These are phyloP conservation scores for Xylariaceae sp. DNA, from an alignment of 2,329 filamentous ascomycete species.

Conservation along the genomic window DNA sequence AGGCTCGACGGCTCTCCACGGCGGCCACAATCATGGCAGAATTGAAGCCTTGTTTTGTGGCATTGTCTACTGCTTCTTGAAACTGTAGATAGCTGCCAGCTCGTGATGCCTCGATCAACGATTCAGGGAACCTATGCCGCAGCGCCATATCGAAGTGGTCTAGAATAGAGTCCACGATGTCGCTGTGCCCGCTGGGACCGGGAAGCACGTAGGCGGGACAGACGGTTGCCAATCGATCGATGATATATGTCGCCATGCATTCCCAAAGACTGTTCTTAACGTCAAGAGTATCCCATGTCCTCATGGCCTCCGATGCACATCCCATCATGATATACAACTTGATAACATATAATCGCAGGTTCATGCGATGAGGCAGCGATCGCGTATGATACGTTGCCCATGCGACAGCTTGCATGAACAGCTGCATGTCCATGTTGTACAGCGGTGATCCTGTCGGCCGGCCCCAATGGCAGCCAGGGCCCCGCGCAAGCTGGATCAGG, in stretches of 20 bases:
- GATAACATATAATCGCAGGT: conserved; percentile 33
- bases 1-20: conserved; percentile 46
- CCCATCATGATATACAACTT: conserved; percentile 49
- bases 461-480: conserved; percentile 3
- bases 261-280: conserved; percentile 56
- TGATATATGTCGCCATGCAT: conserved; percentile 49
- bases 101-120: conserved; percentile 46
- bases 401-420: conserved; percentile 44
- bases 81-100: conserved; percentile 48
- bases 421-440: conserved; percentile 23
- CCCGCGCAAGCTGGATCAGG: conserved; percentile 27
- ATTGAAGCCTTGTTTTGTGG: conserved; percentile 43
- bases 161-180: conserved; percentile 39
- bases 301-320: conserved; percentile 41
- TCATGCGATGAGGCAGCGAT: conserved; percentile 40
- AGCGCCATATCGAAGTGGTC: conserved; percentile 44
- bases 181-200: conserved; percentile 13
- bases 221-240: conserved; percentile 50
- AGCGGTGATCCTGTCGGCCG: conserved; percentile 20
- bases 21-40: conserved; percentile 49
- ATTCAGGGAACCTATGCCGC: conserved; percentile 33
- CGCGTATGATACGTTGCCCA: conserved; percentile 47
- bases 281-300: conserved; percentile 47
- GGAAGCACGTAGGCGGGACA: conserved; percentile 41
- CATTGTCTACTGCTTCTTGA: conserved; percentile 39